Evolutionary conservation across 169 alveolate species (phyloP).

Genomic region (Plasmodium coatneyi): DNA sequence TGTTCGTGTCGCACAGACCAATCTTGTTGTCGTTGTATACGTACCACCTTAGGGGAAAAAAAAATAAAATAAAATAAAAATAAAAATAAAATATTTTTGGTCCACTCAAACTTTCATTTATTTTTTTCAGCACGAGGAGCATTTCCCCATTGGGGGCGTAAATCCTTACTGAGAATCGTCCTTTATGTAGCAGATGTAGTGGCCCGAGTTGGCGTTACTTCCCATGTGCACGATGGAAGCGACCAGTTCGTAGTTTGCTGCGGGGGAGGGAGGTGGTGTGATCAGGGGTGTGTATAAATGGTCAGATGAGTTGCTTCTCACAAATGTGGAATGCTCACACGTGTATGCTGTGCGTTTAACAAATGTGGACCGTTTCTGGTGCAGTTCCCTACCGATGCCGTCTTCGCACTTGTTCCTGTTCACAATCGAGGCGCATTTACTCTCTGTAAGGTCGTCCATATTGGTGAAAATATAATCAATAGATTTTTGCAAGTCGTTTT

Average conservation of each 20-base stretch:
- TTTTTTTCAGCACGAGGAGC: background rate
- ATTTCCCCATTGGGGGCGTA: background rate
- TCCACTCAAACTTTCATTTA: background rate
- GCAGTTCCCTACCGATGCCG: conserved; percentile 34
- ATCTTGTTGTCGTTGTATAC: conserved; percentile 58
- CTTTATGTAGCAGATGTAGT: conserved; percentile 89
- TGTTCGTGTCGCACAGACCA: conserved; percentile 27
- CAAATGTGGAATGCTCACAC: background rate
- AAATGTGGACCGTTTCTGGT: background rate
- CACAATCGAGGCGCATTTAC: conserved; percentile 26
- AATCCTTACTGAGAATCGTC: conserved; percentile 78
- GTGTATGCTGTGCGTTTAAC: background rate
- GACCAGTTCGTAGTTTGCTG: conserved; percentile 83
- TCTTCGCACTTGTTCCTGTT: conserved; percentile 67
- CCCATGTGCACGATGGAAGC: conserved; percentile 91
- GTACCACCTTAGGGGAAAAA: conserved; percentile 42
- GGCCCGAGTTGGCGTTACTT: conserved; percentile 89
- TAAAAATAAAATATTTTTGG: background rate
- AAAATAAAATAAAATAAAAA: background rate
- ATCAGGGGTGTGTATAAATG: background rate
- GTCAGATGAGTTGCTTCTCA: background rate
- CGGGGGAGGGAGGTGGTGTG: background rate
- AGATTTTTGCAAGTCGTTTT: conserved; percentile 51
- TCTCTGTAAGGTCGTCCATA: conserved; percentile 37
- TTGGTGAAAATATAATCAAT: conserved; percentile 59